Conservation (phyloP, 495 filamentous ascomycete genomes). For the Lineolata rhizophorae region DNA sequence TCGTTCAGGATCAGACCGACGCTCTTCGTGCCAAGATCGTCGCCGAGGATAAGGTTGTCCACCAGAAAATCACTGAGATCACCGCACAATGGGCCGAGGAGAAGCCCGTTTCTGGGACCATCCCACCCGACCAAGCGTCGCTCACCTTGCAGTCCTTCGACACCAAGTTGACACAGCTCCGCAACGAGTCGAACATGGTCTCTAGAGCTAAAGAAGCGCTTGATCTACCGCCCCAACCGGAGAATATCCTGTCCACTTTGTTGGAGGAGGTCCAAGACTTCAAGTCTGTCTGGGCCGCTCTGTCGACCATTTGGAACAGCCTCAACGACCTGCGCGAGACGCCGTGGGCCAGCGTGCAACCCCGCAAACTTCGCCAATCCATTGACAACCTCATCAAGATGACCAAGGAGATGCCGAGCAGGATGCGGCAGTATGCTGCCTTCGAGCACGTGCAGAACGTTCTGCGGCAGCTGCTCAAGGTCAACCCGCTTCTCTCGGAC, state of each 20-base stretch:
- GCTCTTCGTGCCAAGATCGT: slow-evolving; percentile 86
- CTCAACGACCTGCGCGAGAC: slow-evolving; percentile 80
- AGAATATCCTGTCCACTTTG: slow-evolving; percentile 55
- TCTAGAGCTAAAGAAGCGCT: slow-evolving; percentile 90
- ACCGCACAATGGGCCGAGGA: slow-evolving; percentile 77
- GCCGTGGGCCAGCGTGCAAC: slow-evolving; percentile 82
- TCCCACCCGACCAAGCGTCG: slow-evolving; percentile 70
- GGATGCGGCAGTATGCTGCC: slow-evolving; percentile 96
- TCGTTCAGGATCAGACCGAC: slow-evolving; percentile 88
- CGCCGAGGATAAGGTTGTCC: slow-evolving; percentile 80
- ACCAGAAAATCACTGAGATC: slow-evolving; percentile 65
- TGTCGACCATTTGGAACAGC: slow-evolving; percentile 93
- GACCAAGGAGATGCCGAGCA: slow-evolving; percentile 97
- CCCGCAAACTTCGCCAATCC: slow-evolving; percentile 68
- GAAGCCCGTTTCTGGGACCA: slow-evolving; percentile 87
- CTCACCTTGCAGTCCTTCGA: slow-evolving; percentile 63
- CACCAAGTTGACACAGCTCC: slow-evolving; percentile 53
- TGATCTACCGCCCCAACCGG: slow-evolving; percentile 57
- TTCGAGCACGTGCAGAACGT: slow-evolving; percentile 94
- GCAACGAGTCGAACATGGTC: slow-evolving; percentile 80
- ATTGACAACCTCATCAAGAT: slow-evolving; percentile 87
- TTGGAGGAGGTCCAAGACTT: slow-evolving; percentile 97
- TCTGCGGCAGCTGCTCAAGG: slow-evolving; percentile 69
- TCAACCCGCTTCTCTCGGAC: slow-evolving; percentile 68
- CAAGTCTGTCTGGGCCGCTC: slow-evolving; percentile 87